phyloP scores from a whole-genome alignment of 345 rosid species.

The Hibiscus trionum region DNA sequence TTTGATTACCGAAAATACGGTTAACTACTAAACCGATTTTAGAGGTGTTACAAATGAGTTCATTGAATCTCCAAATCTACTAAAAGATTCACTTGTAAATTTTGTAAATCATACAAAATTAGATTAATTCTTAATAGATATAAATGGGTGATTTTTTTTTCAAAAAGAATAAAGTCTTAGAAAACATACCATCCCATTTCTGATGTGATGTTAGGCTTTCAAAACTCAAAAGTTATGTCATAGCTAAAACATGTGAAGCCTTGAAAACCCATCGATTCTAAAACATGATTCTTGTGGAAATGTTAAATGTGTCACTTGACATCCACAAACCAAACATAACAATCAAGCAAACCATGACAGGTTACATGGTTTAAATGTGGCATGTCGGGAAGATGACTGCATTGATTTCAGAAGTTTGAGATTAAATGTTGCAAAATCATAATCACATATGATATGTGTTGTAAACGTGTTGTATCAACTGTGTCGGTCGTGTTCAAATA shows the following conservation, averaged over 20 bases:
- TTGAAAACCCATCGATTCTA: not conserved
- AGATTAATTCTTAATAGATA: no score
- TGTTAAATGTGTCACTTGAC: conserved; percentile 7
- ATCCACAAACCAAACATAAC: not conserved
- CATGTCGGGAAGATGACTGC: conserved; percentile 13
- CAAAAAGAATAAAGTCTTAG: not conserved
- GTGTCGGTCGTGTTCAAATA: no score
- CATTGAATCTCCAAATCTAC: no score
- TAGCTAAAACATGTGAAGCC: conserved; percentile 18
- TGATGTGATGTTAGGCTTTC: not conserved
- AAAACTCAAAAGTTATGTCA: not conserved
- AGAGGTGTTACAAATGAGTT: no score
- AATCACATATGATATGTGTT: not conserved
- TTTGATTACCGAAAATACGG: no score
- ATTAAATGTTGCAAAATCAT: not conserved
- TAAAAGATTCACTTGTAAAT: no score
- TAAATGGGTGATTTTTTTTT: not conserved
- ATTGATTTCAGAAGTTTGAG: conserved; percentile 13
- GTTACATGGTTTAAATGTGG: conserved; percentile 12
- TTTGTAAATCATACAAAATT: no score
- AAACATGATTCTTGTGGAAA: conserved; percentile 12
- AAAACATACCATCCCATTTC: not conserved
- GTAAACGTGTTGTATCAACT: not conserved
- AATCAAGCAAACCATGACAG: not conserved
- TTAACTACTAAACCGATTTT: no score